Conservation (phyloP, 2,329 filamentous ascomycete genomes). For the Claviceps sp. region DNA sequence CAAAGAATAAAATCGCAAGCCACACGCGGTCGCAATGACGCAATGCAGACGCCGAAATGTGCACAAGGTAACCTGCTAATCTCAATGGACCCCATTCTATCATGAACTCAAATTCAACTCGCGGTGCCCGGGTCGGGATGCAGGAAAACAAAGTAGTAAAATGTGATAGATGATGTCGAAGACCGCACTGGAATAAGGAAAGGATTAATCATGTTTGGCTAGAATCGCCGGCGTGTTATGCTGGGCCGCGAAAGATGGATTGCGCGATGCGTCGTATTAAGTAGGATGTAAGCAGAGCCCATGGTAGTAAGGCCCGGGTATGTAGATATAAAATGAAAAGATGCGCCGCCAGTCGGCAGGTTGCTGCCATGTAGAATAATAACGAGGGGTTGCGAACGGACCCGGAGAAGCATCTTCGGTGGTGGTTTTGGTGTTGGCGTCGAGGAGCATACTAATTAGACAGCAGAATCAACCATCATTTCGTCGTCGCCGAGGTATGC, state of each 20-base stretch:
- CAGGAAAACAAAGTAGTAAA: background rate
- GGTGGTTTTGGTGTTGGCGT: background rate
- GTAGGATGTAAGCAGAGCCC: background rate
- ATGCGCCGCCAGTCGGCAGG: background rate
- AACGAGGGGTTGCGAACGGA: no score
- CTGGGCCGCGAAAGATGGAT: no score
- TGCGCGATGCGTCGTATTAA: no score
- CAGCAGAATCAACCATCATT: slow-evolving; percentile 17
- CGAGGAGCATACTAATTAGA: background rate
- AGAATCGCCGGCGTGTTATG: no score
- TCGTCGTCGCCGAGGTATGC: slow-evolving; percentile 44
- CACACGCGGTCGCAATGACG: background rate
- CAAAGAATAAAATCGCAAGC: background rate
- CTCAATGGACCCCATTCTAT: background rate
- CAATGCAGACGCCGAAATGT: background rate
- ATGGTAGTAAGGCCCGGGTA: background rate
- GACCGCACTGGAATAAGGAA: background rate
- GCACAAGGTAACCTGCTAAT: background rate
- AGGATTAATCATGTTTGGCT: background rate
- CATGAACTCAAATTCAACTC: background rate
- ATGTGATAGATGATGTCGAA: slow-evolving; percentile 2
- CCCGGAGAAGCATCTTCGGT: background rate
- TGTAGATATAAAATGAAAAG: background rate
- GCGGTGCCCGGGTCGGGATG: background rate
- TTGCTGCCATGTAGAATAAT: no score